These are phyloP conservation scores for Serendipita sp. DNA, from an alignment of 1,284 basidiomycete species.

Conservation along the genomic window DNA sequence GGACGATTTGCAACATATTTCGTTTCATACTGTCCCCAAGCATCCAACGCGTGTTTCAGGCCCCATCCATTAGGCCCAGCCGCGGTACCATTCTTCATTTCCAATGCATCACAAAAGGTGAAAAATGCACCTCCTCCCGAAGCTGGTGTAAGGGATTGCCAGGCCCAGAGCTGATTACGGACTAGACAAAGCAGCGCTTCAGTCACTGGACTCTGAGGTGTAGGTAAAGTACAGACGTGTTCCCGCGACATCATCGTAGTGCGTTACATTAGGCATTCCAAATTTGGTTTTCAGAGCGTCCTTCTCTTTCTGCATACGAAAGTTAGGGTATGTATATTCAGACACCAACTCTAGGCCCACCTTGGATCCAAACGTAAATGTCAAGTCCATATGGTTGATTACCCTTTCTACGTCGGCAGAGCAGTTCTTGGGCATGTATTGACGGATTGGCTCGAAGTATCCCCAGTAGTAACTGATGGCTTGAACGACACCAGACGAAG, in stretches of 20 bases:
- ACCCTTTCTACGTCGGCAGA: slow-evolving; percentile 56
- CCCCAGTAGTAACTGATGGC: slow-evolving; percentile 52
- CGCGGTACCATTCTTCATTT: slow-evolving; percentile 45
- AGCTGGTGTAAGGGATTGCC: slow-evolving; percentile 41
- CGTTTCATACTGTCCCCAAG: slow-evolving; percentile 48
- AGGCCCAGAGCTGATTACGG: slow-evolving; percentile 38
- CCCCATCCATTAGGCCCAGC: slow-evolving; percentile 48
- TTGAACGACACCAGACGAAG: slow-evolving; percentile 58
- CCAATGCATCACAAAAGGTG: slow-evolving; percentile 57
- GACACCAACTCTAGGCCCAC: neutral
- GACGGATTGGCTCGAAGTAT: slow-evolving; percentile 56
- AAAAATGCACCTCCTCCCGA: slow-evolving; percentile 35
- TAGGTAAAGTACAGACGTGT: slow-evolving; percentile 27
- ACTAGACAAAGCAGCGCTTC: slow-evolving; percentile 23
- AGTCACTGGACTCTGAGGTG: slow-evolving; percentile 5
- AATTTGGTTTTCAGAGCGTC: slow-evolving; percentile 39
- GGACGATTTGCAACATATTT: slow-evolving; percentile 25
- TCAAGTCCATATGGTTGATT: slow-evolving; percentile 43
- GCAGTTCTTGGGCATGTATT: slow-evolving; percentile 59
- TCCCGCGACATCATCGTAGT: slow-evolving; percentile 52
- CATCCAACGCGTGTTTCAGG: slow-evolving; percentile 40
- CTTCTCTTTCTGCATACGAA: slow-evolving; percentile 25
- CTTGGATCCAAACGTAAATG: slow-evolving; percentile 31
- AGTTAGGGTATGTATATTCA: neutral
- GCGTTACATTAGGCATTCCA: slow-evolving; percentile 40